Evolutionary conservation across 2,329 filamentous ascomycete genomes (phyloP), one percentile per base, ranked within the genome.

Genomic region (Cytospora schulzeri): DNA sequence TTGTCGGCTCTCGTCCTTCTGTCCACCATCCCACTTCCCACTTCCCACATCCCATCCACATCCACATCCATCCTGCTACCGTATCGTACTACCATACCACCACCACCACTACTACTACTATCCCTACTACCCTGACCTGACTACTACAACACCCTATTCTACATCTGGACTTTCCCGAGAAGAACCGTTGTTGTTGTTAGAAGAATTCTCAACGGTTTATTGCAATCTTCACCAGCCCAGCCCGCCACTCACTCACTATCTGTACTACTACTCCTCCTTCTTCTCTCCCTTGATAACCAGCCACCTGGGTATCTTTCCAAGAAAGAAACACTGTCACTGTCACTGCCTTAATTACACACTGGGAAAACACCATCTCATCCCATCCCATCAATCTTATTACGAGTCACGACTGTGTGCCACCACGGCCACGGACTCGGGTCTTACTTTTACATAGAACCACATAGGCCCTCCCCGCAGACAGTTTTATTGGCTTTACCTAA

Each of bases 401-500:
- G 56, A 64, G 59, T 56, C 60, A 60, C 60, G 28, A 38, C 17
- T 50, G 22, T 22, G 22, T n/a, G n/a, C n/a, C n/a, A n/a, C 19
- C 45, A 48, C 45, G n/a, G n/a, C 11, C 45, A 24, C 11, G n/a
- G 45, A 48, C 45, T 48, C n/a, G n/a, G n/a, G 11, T 48, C n/a
- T 41, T 19, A 41, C 33, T 35, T 35, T 35, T 35, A 48, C 45
- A 48, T 48, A 48, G 41, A 48, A 26, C 38, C 29, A 26, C 19
- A 48, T 31, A 63, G 29, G 33, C 31, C 55, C 28, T 54, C 26
- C 57, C 55, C 55, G 54, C 48, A 53, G 53, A 17, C 22, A 45
- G 53, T 35, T 51, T 26, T 33, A 55, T 61, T 62, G 60, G 60
- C 62, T 64, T 72, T 72, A 72, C 70, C 69, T 72, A 72, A 72